A percentile compares a stretch with the other conserved stretches of the same genome.
Conservation (phyloP, 2,329 filamentous ascomycete genomes). For the Aspergillus pseudotamarii region DNA sequence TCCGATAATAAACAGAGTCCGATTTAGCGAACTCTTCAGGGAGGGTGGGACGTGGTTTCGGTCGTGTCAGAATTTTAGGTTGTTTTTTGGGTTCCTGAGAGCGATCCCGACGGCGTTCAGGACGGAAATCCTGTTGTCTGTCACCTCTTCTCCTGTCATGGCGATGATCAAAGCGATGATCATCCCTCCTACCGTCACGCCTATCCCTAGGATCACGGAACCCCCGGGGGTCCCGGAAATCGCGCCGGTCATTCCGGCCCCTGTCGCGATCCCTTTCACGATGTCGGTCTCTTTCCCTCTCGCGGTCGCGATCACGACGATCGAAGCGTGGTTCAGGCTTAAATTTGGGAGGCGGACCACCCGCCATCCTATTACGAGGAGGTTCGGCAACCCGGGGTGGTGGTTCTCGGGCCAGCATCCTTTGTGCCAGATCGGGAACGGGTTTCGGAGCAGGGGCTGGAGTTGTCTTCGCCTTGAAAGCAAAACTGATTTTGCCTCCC, state of each 20-base stretch:
- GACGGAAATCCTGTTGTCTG: conserved; percentile 31
- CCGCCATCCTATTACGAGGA: conserved; percentile 42
- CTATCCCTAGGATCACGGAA: conserved; percentile 33
- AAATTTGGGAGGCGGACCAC: conserved; percentile 41
- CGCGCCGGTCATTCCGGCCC: conserved; percentile 38
- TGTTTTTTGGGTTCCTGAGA: conserved; percentile 55
- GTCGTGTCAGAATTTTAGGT: conserved; percentile 68
- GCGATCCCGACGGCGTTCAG: conserved; percentile 53
- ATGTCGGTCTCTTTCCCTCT: conserved; percentile 39
- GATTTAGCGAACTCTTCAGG: conserved; percentile 73
- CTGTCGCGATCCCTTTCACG: conserved; percentile 35
- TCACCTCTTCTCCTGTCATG: conserved; percentile 43
- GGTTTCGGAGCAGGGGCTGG: conserved; percentile 57
- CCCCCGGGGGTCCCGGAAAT: conserved; percentile 34
- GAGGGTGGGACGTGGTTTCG: conserved; percentile 72
- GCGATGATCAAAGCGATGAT: conserved; percentile 45
- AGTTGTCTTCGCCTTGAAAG: conserved; percentile 78
- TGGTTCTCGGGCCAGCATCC: conserved; percentile 48
- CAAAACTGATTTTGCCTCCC: conserved; percentile 83
- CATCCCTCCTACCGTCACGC: conserved; percentile 39
- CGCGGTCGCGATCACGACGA: conserved; percentile 45
- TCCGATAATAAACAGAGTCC: conserved; percentile 90
- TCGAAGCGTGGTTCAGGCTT: conserved; percentile 46
- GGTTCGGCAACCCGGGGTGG: conserved; percentile 37
- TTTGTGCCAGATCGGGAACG: conserved; percentile 53